phyloP scores from a whole-genome alignment of 306 rosid genomes.

The Macrotyloma uniflorum region DNA sequence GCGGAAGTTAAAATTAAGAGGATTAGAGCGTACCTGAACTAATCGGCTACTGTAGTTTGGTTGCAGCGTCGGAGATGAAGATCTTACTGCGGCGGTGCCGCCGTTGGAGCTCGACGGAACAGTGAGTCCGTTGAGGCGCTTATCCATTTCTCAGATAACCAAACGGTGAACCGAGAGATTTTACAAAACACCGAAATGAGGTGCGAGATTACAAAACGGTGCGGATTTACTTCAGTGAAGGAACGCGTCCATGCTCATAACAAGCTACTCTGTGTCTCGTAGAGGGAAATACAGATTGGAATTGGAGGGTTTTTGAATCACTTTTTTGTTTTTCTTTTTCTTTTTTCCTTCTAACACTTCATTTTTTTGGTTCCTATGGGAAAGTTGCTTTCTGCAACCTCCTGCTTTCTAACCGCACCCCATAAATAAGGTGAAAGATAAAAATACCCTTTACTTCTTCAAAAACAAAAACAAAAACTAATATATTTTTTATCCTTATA shows the following conservation, averaged over 20 bases:
- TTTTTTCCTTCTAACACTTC: neutral
- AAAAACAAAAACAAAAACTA: too few species aligned
- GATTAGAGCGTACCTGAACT: slow-evolving; percentile 65
- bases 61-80: slow-evolving; percentile 44
- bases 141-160: slow-evolving; percentile 53
- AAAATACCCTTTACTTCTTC: too few species aligned
- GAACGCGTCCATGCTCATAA: slow-evolving; percentile 7
- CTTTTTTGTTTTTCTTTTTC: neutral
- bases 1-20: slow-evolving; percentile 9
- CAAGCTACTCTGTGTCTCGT: neutral
- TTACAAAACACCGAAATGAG: neutral
- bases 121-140: slow-evolving; percentile 60
- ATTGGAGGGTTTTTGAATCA: slow-evolving; percentile 45
- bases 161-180: neutral
- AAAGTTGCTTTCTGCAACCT: too few species aligned
- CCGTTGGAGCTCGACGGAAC: slow-evolving; percentile 51
- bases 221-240: slow-evolving; percentile 21
- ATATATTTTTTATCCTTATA: too few species aligned
- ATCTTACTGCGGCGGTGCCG: slow-evolving; percentile 44
- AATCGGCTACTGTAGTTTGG: slow-evolving; percentile 67
- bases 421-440: too few species aligned
- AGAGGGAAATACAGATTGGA: slow-evolving; percentile 48
- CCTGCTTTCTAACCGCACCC: too few species aligned
- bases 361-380: neutral
- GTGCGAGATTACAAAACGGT: neutral